These are phyloP conservation scores for Sapria himalayana DNA, from an alignment of 345 rosid genomes.

Conservation along the genomic window DNA sequence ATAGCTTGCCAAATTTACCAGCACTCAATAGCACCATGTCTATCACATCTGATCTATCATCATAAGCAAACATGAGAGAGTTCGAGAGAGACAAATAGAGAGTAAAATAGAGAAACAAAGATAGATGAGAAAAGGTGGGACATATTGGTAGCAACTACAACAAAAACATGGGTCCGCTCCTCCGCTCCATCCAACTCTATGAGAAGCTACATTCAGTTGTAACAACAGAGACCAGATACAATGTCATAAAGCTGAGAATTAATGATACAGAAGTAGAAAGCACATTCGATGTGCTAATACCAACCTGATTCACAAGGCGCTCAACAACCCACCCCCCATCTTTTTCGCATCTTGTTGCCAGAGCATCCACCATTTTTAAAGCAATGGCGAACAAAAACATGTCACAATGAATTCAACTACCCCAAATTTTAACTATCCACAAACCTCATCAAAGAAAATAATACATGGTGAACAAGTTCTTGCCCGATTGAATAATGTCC, in stretches of 20 bases:
- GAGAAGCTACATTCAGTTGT: constrained; percentile 72
- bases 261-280: too few species aligned
- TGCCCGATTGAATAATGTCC: constrained; percentile 65
- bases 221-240: too few species aligned
- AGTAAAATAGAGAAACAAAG: neutral
- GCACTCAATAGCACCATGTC: constrained; percentile 77
- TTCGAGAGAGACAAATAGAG: neutral
- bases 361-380: constrained; percentile 98
- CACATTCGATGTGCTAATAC: too few species aligned
- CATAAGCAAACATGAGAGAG: constrained; percentile 8
- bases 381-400: too few species aligned
- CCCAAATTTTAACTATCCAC: too few species aligned
- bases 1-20: constrained; percentile 85
- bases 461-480: constrained; percentile 75
- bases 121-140: constrained; percentile 2
- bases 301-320: constrained; percentile 50
- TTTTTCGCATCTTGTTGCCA: constrained; percentile 70
- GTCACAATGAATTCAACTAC: too few species aligned
- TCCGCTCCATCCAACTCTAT: constrained; percentile 83
- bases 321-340: constrained; percentile 90
- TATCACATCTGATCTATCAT: constrained; percentile 61
- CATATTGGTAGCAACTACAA: constrained; percentile 90
- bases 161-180: constrained; percentile 50
- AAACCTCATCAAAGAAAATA: constrained; percentile 88
- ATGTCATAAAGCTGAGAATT: too few species aligned